Evolutionary conservation across 768 basidiomycete genomes (phyloP).

Genomic region (Lepiota subincarnata): DNA sequence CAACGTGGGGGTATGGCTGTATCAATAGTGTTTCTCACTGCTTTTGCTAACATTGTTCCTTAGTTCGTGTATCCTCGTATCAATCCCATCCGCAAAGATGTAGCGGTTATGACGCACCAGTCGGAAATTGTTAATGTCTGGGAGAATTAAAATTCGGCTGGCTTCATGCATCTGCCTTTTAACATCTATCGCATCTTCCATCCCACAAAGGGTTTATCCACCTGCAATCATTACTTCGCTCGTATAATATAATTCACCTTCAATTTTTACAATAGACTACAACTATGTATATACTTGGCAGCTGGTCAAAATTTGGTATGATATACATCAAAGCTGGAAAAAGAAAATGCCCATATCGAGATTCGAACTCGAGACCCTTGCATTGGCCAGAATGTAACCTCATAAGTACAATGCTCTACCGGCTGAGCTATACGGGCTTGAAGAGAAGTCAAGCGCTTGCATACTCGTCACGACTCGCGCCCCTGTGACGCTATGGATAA

Average conservation of each 20-base stretch:
- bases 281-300: too few species aligned
- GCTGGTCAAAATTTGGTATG: too few species aligned
- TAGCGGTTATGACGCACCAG: constrained; percentile 82
- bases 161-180: not conserved
- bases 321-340: not conserved
- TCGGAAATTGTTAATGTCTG: constrained; percentile 67
- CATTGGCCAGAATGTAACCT: constrained; percentile 40
- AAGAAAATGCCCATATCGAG: constrained; percentile 47
- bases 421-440: constrained; percentile 51
- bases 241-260: too few species aligned
- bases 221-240: too few species aligned
- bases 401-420: constrained; percentile 62
- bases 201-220: not conserved
- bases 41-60: constrained; percentile 1
- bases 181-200: not conserved
- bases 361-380: constrained; percentile 57
- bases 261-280: too few species aligned
- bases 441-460: not conserved
- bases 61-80: constrained; percentile 85
- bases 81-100: constrained; percentile 72
- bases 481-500: not conserved
- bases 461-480: not conserved
- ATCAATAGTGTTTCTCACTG: not conserved
- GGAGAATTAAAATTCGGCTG: constrained; percentile 31
- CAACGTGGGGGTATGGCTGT: constrained; percentile 60